phyloP scores from a whole-genome alignment of 2,329 filamentous ascomycete genomes.

The Xylaria sp. region DNA sequence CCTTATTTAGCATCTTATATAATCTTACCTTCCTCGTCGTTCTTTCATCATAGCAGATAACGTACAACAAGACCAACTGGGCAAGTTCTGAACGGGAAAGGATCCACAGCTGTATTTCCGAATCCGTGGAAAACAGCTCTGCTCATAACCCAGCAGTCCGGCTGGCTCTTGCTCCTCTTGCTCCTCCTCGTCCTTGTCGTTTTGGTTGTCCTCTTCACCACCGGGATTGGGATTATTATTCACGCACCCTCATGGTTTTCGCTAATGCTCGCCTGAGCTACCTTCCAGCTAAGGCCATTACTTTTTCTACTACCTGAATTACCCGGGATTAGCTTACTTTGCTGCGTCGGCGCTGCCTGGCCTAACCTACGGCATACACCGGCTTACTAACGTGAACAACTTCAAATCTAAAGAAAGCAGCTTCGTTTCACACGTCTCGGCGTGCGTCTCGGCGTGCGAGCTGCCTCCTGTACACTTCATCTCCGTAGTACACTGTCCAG shows the following conservation, averaged over 20 bases:
- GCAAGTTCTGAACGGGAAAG: not conserved
- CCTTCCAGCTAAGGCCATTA: not conserved
- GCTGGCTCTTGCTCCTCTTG: not conserved
- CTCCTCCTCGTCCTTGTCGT: not conserved
- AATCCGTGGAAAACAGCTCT: not conserved
- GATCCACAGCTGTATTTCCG: constrained; percentile 16
- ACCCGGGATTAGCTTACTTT: not conserved
- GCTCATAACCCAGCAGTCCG: not conserved
- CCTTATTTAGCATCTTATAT: constrained; percentile 18
- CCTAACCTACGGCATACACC: not conserved
- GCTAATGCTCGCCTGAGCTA: not conserved
- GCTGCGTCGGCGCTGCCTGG: constrained; percentile 2
- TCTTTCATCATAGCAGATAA: not conserved
- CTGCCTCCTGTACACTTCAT: constrained; percentile 6
- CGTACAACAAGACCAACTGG: not conserved
- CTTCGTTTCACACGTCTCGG: constrained; percentile 26
- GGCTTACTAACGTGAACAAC: not conserved
- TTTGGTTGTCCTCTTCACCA: not conserved
- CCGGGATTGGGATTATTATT: not conserved
- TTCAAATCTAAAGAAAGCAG: constrained; percentile 2
- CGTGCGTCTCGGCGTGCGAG: constrained; percentile 28
- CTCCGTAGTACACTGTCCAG: constrained; percentile 8
- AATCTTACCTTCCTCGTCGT: constrained; percentile 3
- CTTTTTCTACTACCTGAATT: not conserved
- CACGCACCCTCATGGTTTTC: not conserved